Evolutionary conservation across 2,329 filamentous ascomycete genomes (phyloP).

Genomic region (Lachnellula willkommii): DNA sequence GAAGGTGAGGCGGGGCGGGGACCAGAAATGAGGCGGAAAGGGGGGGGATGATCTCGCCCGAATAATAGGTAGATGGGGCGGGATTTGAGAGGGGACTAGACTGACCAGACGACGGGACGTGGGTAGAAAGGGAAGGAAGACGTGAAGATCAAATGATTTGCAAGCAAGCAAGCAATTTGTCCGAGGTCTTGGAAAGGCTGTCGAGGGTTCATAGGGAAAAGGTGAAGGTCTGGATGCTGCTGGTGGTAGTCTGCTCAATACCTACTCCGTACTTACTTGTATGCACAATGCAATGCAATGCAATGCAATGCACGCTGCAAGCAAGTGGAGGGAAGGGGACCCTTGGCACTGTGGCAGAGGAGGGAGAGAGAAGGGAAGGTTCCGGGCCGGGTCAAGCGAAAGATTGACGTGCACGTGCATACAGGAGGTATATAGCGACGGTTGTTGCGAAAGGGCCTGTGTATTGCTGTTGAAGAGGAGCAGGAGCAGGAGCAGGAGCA

Average conservation of each 20-base stretch:
- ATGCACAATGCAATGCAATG: background rate
- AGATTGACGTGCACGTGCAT: too few relatives aligned
- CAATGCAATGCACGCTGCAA: background rate
- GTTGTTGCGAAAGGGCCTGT: too few relatives aligned
- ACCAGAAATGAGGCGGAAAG: conserved; percentile 5
- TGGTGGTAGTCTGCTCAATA: background rate
- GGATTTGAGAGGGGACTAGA: background rate
- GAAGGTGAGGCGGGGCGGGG: conserved; percentile 5
- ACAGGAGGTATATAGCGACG: too few relatives aligned
- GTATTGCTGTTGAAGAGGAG: too few relatives aligned
- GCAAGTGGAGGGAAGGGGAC: background rate
- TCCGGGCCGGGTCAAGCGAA: background rate
- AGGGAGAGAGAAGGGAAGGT: background rate
- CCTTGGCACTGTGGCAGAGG: background rate
- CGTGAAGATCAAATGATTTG: conserved; percentile 9
- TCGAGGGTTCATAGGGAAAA: too few relatives aligned
- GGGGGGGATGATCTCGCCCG: background rate
- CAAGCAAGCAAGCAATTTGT: background rate
- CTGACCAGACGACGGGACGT: background rate
- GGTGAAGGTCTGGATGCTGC: background rate
- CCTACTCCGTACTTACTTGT: background rate
- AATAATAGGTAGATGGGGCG: too few relatives aligned
- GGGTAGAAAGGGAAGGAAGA: background rate
- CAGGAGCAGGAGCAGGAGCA: too few relatives aligned
- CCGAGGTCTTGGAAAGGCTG: too few relatives aligned